phyloP scores from a whole-genome alignment of 768 basidiomycete species.

The Xerocomellus dryophilus region DNA sequence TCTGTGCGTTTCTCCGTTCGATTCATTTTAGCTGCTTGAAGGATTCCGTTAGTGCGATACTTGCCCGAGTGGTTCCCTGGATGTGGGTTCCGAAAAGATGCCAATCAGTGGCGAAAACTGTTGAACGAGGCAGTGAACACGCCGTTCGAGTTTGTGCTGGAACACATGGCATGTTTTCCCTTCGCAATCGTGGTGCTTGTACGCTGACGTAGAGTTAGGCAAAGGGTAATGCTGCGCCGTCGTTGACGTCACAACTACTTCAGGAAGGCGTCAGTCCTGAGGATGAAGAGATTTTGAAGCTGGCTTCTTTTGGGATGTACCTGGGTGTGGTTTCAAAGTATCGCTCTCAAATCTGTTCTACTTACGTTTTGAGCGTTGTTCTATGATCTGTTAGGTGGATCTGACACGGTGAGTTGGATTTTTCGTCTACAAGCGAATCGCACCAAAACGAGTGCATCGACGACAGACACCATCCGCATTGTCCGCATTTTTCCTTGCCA shows the following conservation, averaged over 20 bases:
- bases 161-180: constrained; percentile 1
- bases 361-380: background rate
- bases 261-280: background rate
- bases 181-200: background rate
- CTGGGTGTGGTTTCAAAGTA: constrained; percentile 1
- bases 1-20: background rate
- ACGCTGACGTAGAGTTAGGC: background rate
- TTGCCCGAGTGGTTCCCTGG: constrained; percentile 23
- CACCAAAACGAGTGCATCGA: background rate
- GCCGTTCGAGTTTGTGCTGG: constrained; percentile 8
- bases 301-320: constrained; percentile 12
- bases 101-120: constrained; percentile 2
- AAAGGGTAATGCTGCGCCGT: constrained; percentile 8
- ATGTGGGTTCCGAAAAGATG: constrained; percentile 8
- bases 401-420: constrained; percentile 18
- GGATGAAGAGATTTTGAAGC: constrained; percentile 12
- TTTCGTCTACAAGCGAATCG: constrained; percentile 14
- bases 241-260: constrained; percentile 11
- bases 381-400: constrained; percentile 21
- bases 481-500: constrained; percentile 18
- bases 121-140: background rate
- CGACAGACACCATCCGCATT: constrained; percentile 17
- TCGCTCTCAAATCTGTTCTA: no score
- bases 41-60: constrained; percentile 4
- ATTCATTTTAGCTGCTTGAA: background rate